These are phyloP conservation scores for Acidomyces sp. DNA, from an alignment of 495 filamentous ascomycete species.

Conservation along the genomic window DNA sequence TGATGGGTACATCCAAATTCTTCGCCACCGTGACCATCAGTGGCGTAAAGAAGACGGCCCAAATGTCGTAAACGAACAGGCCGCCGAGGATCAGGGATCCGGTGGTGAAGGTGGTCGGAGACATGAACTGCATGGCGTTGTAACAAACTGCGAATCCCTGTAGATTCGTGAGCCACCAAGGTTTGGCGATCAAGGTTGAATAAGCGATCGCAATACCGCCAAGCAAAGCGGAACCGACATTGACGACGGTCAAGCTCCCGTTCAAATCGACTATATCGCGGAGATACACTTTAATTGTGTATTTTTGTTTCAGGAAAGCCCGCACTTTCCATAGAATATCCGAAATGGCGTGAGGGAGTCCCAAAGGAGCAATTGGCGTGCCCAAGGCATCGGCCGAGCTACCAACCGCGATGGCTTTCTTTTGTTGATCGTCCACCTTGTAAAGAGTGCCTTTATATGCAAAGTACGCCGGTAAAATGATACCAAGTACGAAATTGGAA, in stretches of 20 bases:
- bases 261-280: conserved; percentile 35
- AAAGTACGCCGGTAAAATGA: conserved; percentile 60
- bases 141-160: conserved; percentile 82
- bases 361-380: conserved; percentile 34
- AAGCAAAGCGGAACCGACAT: conserved; percentile 46
- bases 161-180: conserved; percentile 75
- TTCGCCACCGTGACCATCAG: conserved; percentile 94
- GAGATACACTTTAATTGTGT: conserved; percentile 35
- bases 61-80: conserved; percentile 89
- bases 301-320: conserved; percentile 35
- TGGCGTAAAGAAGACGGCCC: conserved; percentile 96
- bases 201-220: conserved; percentile 46
- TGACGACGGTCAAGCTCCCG: conserved; percentile 37
- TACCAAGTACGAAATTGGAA: conserved; percentile 48
- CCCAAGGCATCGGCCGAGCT: background rate
- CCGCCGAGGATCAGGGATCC: conserved; percentile 63
- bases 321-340: conserved; percentile 38
- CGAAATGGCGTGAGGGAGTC: conserved; percentile 27
- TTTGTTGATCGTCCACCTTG: conserved; percentile 22
- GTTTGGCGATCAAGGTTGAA: conserved; percentile 59
- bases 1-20: conserved; percentile 81
- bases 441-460: conserved; percentile 34
- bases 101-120: conserved; percentile 77
- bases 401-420: conserved; percentile 16
- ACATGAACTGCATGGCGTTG: conserved; percentile 64